Evolutionary conservation across 768 basidiomycete genomes (phyloP), one percentile per base, ranked within the genome.

Genomic region (Suillus placidus): DNA sequence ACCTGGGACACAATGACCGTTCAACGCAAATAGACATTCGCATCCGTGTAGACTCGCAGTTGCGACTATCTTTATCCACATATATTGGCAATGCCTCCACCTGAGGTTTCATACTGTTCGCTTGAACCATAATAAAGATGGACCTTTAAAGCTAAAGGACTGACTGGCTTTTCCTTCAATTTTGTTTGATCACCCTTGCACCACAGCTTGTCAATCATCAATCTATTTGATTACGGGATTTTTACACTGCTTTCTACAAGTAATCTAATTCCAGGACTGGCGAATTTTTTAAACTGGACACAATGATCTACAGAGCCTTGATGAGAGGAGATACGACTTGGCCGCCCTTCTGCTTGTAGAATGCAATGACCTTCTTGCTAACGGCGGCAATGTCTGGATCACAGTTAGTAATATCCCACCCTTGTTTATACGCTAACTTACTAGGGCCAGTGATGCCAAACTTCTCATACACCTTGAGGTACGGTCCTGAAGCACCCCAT

Each of bases 401-500:
- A 26, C 9, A 63, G 58, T 75, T 20, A 72, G 61, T 43, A 16
- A 47, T 12, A 34, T 30, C 14, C 55, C 16, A 43, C 34, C 32
- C 45, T 60, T 30, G 40, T 67, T n/a, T 47, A 42, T n/a, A n/a
- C 1, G 20, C 26, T 34, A 34, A 84, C 87, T 61, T 78, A 91
- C 88, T 91, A 55, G 84, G 75, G 16, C 88, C 90, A 43, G 93
- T 94, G 74, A 95, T 85, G 51, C 92, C 93, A 71, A 94, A 92
- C 79, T 94, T 93, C 81, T 92, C 91, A 76, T 97, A 97, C 14
- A 96, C 91, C 81, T 95, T 85, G 78, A 88, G 84, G 75, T 93
- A 95, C 13, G 95, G 95, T 62, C 91, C 95, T 23, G 94, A 96
- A 18, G 93, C 88, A 74, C 95, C 95, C 91, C 92, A 97, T 40